These are phyloP conservation scores for Dillenia turbinata DNA, from an alignment of 164 flowering plant species.

Conservation along the genomic window DNA sequence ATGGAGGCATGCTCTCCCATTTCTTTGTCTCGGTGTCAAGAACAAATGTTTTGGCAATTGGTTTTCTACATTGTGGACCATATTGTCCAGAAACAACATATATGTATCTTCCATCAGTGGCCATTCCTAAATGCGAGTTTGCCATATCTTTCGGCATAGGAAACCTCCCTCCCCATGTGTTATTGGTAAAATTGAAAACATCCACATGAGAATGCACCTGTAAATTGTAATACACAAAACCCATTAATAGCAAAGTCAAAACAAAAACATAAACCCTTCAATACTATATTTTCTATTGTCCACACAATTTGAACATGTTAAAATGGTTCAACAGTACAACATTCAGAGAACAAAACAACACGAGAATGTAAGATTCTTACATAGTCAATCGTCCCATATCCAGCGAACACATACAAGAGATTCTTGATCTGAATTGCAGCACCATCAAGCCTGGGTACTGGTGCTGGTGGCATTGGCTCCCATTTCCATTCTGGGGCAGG, in stretches of 20 bases:
- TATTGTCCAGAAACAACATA: conserved; percentile 86
- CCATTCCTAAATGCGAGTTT: conserved; percentile 91
- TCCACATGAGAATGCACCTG: conserved; percentile 97
- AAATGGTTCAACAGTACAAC: no score
- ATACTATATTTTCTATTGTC: no score
- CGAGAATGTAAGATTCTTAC: conserved; percentile 29
- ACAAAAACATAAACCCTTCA: no score
- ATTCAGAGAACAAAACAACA: conserved; percentile 4
- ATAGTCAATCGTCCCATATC: conserved; percentile 70
- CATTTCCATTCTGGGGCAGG: conserved; percentile 71
- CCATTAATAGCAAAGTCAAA: background rate
- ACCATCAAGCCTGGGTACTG: conserved; percentile 92
- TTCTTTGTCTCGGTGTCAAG: conserved; percentile 68
- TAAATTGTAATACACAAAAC: conserved; percentile 2
- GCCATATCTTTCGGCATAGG: conserved; percentile 95
- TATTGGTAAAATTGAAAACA: conserved; percentile 69
- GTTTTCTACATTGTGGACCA: conserved; percentile 93
- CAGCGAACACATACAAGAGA: conserved; percentile 76
- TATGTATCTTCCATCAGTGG: conserved; percentile 82
- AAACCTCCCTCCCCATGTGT: conserved; percentile 81
- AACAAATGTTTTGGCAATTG: conserved; percentile 60
- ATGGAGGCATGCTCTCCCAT: conserved; percentile 63
- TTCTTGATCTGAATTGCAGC: conserved; percentile 70
- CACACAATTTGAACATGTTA: no score
- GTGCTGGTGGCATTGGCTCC: conserved; percentile 78